Evolutionary conservation across 2,329 filamentous ascomycete species (phyloP).

Genomic region (Arthrobotrys sphaeroides): DNA sequence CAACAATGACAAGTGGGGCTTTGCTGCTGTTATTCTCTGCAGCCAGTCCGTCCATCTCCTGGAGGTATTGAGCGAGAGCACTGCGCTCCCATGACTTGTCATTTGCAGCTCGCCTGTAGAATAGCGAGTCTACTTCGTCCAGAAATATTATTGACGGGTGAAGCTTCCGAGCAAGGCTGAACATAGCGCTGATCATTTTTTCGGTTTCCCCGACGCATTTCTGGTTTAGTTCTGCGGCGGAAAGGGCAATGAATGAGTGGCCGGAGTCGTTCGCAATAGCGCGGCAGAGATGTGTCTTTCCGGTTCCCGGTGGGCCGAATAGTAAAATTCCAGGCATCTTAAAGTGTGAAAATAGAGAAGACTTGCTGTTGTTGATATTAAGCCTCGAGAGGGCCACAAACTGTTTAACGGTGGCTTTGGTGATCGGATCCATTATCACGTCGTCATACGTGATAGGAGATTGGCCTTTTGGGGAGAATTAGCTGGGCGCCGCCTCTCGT

Average conservation of each 20-base stretch:
- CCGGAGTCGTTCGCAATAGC: constrained; percentile 22
- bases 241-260: constrained; percentile 5
- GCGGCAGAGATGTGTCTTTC: constrained; percentile 41
- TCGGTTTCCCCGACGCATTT: constrained; percentile 19
- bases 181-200: constrained; percentile 21
- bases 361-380: background rate
- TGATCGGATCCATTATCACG: constrained; percentile 9
- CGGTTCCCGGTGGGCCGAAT: constrained; percentile 34
- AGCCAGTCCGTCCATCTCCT: constrained; percentile 32
- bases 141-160: constrained; percentile 37
- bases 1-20: constrained; percentile 36
- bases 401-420: constrained; percentile 1
- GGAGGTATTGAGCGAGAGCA: constrained; percentile 16
- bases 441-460: constrained; percentile 2
- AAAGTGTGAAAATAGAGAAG: background rate
- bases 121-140: constrained; percentile 40
- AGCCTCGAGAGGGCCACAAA: constrained; percentile 1
- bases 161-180: constrained; percentile 31
- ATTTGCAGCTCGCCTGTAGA: constrained; percentile 8
- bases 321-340: constrained; percentile 16
- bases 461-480: background rate
- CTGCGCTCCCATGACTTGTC: constrained; percentile 29
- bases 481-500: background rate
- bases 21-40: constrained; percentile 1
- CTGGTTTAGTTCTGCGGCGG: constrained; percentile 18